Base-by-base conservation (phyloP, 2,329 filamentous ascomycete species). In the Fusarium palustre region DNA sequence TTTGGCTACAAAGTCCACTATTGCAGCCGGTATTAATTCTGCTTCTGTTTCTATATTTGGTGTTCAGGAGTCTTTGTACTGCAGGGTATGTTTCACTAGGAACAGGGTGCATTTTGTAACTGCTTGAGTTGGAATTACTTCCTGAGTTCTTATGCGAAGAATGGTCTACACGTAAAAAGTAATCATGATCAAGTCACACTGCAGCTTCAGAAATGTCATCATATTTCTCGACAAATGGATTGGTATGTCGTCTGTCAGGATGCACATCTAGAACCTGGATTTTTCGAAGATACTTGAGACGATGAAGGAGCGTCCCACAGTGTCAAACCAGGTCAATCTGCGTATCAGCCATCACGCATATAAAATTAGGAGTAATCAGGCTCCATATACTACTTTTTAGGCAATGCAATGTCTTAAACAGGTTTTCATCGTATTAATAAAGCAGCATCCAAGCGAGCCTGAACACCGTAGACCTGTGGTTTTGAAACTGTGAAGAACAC, bases 251-350 rank as follows among this genome's bases (percentile, higher is more conserved):
- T 25, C n/a, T n/a, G 3, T 8, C 9, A 3, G 25, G 15, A 11
- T 42, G 7, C 13, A 7, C 24, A 25, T 25, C 8, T 9, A 9
- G 15, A 16, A 25, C 15, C 3, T n/a, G 8, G 16, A 18, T 43
- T 6, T 13, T 4, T 39, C 7, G 3, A 7, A 7, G 5, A 34
- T 6, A 34, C 33, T 20, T 3, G 10, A 18, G 33, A 18, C 33
- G 18, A 16, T 18, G 7, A 16, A 16, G 33, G 33, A 41, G 7
- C 34, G 2, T 7, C 12, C 10, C 4, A 4, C 4, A 18, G 9
- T 2, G 4, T 1, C 5, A 16, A 7, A 12, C 4, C 1, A 7
- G 6, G 3, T 0, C 7, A 28, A n/a, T 3, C 2, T 34, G 4
- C 11, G 9, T 28, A 10, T 28, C 11, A 2, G 8, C 9, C 28